Conservation (phyloP, 2,329 filamentous ascomycete species). For the Alternaria sp. region DNA sequence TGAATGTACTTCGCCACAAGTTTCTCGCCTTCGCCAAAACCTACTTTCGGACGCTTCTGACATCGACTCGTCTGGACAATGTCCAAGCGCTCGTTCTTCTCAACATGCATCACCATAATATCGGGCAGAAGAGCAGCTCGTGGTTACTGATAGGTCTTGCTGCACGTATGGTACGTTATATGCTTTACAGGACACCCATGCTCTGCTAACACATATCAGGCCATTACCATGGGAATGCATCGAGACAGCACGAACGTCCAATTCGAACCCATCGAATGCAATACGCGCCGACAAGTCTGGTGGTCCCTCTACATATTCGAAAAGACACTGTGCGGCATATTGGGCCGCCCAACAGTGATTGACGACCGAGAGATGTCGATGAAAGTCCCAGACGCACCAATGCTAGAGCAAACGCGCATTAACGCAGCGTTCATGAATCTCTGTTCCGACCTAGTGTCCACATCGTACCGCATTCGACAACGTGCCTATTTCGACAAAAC, state of each 20-base stretch:
- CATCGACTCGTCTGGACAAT: slow-evolving; percentile 49
- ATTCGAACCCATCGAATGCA: slow-evolving; percentile 43
- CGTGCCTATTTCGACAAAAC: slow-evolving; percentile 30
- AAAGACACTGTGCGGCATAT: slow-evolving; percentile 30
- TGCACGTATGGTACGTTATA: slow-evolving; percentile 44
- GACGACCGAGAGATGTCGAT: slow-evolving; percentile 34
- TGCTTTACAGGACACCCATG: background rate
- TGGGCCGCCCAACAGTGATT: slow-evolving; percentile 34
- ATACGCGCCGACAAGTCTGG: slow-evolving; percentile 34
- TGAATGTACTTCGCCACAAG: slow-evolving; percentile 25
- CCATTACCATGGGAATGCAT: slow-evolving; percentile 54
- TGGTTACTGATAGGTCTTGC: slow-evolving; percentile 52
- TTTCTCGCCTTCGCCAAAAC: slow-evolving; percentile 41
- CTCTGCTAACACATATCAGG: slow-evolving; percentile 21
- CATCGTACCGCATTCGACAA: slow-evolving; percentile 30
- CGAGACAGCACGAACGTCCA: slow-evolving; percentile 49
- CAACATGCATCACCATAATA: slow-evolving; percentile 51
- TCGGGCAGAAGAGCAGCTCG: slow-evolving; percentile 51
- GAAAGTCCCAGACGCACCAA: slow-evolving; percentile 23
- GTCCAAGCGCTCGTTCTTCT: slow-evolving; percentile 53
- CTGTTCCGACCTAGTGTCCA: slow-evolving; percentile 14
- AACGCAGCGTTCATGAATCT: slow-evolving; percentile 20
- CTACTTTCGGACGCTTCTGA: slow-evolving; percentile 46
- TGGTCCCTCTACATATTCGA: slow-evolving; percentile 37
- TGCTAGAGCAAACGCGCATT: slow-evolving; percentile 25